Base-by-base conservation (phyloP, 2,329 filamentous ascomycete species). In the Cordyceps javanica region DNA sequence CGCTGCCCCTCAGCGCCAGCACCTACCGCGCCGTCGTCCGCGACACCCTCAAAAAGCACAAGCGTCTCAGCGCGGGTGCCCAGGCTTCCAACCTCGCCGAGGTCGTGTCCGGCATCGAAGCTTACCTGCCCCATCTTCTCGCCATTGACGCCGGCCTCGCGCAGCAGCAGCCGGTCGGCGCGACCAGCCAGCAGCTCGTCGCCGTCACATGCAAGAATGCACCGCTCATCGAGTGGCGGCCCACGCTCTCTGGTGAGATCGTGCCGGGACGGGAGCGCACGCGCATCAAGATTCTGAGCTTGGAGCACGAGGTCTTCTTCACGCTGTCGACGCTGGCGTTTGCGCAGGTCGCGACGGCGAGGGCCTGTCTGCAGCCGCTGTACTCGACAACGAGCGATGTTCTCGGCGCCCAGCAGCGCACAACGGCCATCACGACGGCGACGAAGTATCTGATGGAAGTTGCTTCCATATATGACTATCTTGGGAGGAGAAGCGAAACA, bases 231-330 rank as follows among this genome's bases (percentile, higher is more conserved):
- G 82, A 89, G 82, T 99, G 94, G 94, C 86, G 92, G 38, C 85
- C 90, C 5, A 93, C 89, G 0, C 76, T 97, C 19, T 83, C 86
- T 4, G 81, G 85, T 6, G 78, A 79, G n/a, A 70, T 81, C 5
- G 77, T 89, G 14, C 83, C 85, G 2, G 81, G 83, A 1, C 84
- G 83, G 25, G 85, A 90, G 65, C 75, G 79, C 14, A 75, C 83
- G 13, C 81, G 90, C n/a, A 75, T 89, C 7, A 87, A 85, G 62
- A 77, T 94, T 8, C 80, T 81, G 36, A 89, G 88, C 7, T 74
- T 97, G 4, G 89, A 93, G 66, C 88, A 91, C 70, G 94, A 99
- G 68, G 75, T 96, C 36, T 86, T 82, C 61, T 97, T 96, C 68
- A 81, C 84, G 0, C 75, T 97, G 7, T 86, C 88, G 0, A 88